phyloP scores from a whole-genome alignment of 2,329 filamentous ascomycete genomes.

The Exutisphaerella laricina region DNA sequence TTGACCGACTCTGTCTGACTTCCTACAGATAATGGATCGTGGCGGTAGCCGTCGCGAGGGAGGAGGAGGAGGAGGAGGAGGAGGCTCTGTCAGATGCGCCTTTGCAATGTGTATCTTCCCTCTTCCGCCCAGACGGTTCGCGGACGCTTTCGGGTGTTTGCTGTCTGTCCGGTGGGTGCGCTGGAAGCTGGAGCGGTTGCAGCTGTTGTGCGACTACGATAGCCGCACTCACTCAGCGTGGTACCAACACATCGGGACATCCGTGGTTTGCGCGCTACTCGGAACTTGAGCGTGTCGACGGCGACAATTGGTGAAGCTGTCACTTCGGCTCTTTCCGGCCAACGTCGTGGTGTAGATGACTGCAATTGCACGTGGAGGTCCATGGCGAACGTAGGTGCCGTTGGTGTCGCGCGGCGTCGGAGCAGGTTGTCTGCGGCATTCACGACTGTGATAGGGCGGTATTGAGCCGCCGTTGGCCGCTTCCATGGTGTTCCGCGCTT shows the following conservation, averaged over 20 bases:
- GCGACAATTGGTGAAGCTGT: too few relatives aligned
- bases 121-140: too few relatives aligned
- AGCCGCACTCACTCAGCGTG: slow-evolving; percentile 8
- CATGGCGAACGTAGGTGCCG: neutral
- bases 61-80: slow-evolving; percentile 1
- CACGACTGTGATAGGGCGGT: neutral
- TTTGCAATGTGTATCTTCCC: too few relatives aligned
- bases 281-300: too few relatives aligned
- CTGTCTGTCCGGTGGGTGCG: too few relatives aligned
- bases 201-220: slow-evolving; percentile 15
- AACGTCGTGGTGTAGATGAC: neutral
- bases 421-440: neutral
- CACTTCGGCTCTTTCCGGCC: too few relatives aligned
- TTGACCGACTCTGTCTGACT: neutral
- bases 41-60: neutral
- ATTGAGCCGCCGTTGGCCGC: too few relatives aligned
- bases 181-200: slow-evolving; percentile 12
- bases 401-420: neutral
- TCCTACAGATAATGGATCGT: too few relatives aligned
- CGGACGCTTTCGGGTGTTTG: too few relatives aligned
- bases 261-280: too few relatives aligned
- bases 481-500: too few relatives aligned
- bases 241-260: slow-evolving; percentile 10
- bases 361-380: neutral
- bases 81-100: too few relatives aligned